phyloP scores from a whole-genome alignment of 1,284 basidiomycete genomes.

The Naganishia sp. region DNA sequence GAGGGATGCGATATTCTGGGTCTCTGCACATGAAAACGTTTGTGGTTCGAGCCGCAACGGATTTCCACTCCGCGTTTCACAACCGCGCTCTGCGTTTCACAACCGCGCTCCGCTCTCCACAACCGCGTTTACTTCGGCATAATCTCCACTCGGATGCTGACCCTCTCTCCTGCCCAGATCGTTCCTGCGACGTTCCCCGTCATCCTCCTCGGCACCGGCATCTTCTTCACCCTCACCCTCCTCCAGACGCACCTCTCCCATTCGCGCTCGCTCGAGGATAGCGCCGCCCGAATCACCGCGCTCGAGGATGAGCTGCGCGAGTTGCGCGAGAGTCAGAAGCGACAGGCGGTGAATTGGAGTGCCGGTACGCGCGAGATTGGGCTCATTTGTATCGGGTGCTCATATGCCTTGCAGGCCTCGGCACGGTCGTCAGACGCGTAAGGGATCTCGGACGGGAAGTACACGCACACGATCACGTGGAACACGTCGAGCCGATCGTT shows the following conservation, averaged over 20 bases:
- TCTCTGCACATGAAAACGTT: too few species aligned
- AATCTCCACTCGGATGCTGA: background rate
- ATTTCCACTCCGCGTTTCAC: too few species aligned
- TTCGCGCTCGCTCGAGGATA: constrained; percentile 45
- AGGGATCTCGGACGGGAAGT: constrained; percentile 23
- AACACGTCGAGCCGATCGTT: background rate
- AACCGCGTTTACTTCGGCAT: too few species aligned
- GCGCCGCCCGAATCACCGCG: constrained; percentile 42
- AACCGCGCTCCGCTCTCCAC: too few species aligned
- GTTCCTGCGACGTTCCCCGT: constrained; percentile 53
- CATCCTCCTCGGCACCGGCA: constrained; percentile 48
- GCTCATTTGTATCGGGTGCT: background rate
- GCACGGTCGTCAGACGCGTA: constrained; percentile 13
- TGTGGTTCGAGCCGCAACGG: too few species aligned
- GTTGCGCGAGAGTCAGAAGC: constrained; percentile 29
- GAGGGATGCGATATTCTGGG: too few species aligned
- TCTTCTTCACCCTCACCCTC: constrained; percentile 34
- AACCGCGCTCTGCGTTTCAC: too few species aligned
- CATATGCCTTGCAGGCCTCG: background rate
- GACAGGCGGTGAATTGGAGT: constrained; percentile 32
- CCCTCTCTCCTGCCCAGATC: constrained; percentile 27
- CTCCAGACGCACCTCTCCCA: constrained; percentile 48
- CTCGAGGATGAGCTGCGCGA: constrained; percentile 47
- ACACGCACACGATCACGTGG: background rate
- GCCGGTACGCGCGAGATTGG: background rate